Base-by-base conservation (phyloP, 371 early-diverging fungal species). In the Rhizopus delemar region DNA sequence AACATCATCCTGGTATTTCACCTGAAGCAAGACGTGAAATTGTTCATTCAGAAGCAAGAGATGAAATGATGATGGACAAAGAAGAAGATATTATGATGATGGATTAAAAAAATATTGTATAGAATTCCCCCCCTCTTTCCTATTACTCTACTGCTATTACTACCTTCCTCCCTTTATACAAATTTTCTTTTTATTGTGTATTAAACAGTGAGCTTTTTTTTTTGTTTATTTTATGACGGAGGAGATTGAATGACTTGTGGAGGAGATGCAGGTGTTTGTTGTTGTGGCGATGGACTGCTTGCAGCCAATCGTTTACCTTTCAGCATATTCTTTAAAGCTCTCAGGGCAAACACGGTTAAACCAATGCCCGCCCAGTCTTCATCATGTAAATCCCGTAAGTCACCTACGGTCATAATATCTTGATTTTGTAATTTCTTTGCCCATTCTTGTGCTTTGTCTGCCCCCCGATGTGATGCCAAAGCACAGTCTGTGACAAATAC, bases 11-110 rank as follows among this genome's bases (percentile, higher is more conserved):
- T 48, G 78, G 78, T 38, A 97, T 98, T 53, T 81, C 95, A 9
- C 91, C 93, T 50, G 99, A 98, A 81, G 87, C 97, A 65, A 86
- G 95, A 45, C 86, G 97, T 53, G 99, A 98, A 70, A 65, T 93
- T 34, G 69, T 76, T 45, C 80, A 83, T 66, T 78, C 86, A 15
- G 73, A 80, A 22, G 74, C 84, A 15, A 78, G 89, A 67, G 87
- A 85, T 59, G 89, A 83, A 63, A 78, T 86, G 64, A 60, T 82
- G 54, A 46, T 53, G 16, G 67, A 62, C 39, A 58, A 43, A 43
- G 66, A 66, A 45, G 69, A 69, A 32, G 68, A 71, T 55, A 61
- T 58, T 65, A 65, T 64, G 46, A 69, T 69, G 69, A 69, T 69
- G 69, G 48, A 48, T 48, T 48, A 48, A 11, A 38, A 46, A 48